Evolutionary conservation across 257 asterid species (phyloP), one percentile per base, ranked within the genome.

Genomic region (Cinchona pubescens): DNA sequence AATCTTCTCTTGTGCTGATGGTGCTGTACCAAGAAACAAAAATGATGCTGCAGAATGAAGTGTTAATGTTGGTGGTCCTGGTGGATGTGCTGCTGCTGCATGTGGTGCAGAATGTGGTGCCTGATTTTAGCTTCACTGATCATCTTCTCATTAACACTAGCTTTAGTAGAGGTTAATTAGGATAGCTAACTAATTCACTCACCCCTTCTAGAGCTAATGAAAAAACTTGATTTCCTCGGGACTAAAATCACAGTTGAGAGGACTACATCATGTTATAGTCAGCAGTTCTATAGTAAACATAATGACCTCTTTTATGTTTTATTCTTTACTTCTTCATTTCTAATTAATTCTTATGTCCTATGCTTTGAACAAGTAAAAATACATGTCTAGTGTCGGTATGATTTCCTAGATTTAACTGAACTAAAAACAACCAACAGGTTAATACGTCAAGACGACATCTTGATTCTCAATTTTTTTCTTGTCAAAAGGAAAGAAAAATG

Each of bases 61-160:
- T 73, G 77, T n/a, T 27, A 72, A 75, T 69, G 84, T 56, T 25
- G 79, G 78, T 0, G 75, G 69, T 69, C 72, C 74, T n/a, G 37
- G 68, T 1, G 76, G 69, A 14, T 83, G 87, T 25, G 81, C 65
- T 49, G 79, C 65, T 49, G 79, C 85, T 23, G 83, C 64, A 0
- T 83, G 87, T n/a, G 87, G 81, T 60, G 87, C 77, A n/a, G 85
- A 74, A 1, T 82, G 83, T 69, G 87, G 85, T 43, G 85, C 78
- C 8, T 83, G 75, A 79, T n/a, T n/a, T 30, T 7, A 13, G 29
- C 30, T 30, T 32, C 59, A 30, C 7, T 72, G 29, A 40, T 35
- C 58, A 38, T 58, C 58, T 40, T 59, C 30, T 65, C 37, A 25
- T 18, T 13, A 63, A 23, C 34, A n/a, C n/a, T n/a, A 32, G 8